Percentiles rank a stretch among this genome's conserved stretches.
Evolutionary conservation across 2,329 filamentous ascomycete species (phyloP).

Genomic region (Mycogone perniciosa): DNA sequence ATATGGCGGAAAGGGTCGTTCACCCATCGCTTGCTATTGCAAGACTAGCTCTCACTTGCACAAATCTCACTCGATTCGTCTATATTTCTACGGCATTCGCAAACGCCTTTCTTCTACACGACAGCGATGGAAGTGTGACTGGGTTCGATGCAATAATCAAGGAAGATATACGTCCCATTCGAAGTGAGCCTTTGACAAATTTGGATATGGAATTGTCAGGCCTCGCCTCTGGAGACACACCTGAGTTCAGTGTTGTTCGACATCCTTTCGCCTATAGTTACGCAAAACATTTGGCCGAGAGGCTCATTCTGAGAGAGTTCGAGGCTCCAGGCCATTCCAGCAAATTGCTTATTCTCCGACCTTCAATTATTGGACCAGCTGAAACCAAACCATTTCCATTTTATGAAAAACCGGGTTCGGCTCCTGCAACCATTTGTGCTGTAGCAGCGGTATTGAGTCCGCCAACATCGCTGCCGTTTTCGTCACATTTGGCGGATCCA

Average conservation of each 20-base stretch:
- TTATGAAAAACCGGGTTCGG: not conserved
- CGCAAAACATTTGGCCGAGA: conserved; percentile 1
- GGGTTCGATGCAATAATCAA: not conserved
- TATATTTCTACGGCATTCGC: not conserved
- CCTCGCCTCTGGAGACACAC: not conserved
- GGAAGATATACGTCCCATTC: not conserved
- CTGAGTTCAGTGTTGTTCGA: not conserved
- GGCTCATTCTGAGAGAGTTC: not conserved
- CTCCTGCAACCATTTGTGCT: not conserved
- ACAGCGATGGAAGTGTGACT: not conserved
- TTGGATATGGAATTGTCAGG: not conserved
- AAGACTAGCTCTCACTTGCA: not conserved
- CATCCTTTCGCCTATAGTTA: not conserved
- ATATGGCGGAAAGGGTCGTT: not conserved
- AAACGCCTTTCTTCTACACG: not conserved
- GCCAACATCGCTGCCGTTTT: not conserved
- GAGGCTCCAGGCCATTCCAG: not conserved
- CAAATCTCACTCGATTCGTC: not conserved
- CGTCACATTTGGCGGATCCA: not conserved
- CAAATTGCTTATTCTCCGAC: not conserved
- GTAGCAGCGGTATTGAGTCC: not conserved
- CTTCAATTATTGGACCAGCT: not conserved
- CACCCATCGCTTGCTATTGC: not conserved
- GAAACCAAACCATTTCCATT: not conserved
- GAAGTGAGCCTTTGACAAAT: not conserved